phyloP scores from a whole-genome alignment of 805 yeast genomes.

The Metschnikowia reukaufii region DNA sequence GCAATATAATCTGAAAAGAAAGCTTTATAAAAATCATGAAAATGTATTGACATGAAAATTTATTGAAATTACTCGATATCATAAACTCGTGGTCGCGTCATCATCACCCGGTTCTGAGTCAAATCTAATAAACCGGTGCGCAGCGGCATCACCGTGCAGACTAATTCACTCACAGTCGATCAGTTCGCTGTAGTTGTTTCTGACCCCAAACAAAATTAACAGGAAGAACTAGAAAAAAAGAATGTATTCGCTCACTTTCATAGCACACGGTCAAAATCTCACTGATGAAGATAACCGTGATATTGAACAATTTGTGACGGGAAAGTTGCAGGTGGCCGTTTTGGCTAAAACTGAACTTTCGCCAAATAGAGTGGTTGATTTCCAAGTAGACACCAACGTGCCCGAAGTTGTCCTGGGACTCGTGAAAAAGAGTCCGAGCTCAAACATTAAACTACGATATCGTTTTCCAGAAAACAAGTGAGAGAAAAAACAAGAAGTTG shows the following conservation, averaged over 20 bases:
- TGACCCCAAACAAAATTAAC: no score
- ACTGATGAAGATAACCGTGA: slow-evolving; percentile 9
- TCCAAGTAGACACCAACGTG: slow-evolving; percentile 14
- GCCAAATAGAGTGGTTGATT: slow-evolving; percentile 21
- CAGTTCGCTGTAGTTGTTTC: no score
- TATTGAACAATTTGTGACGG: slow-evolving; percentile 14
- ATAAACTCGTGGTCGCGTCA: neutral
- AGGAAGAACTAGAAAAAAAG: neutral
- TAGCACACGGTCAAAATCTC: slow-evolving; percentile 17
- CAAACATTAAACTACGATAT: slow-evolving; percentile 26
- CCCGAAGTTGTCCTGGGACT: slow-evolving; percentile 16
- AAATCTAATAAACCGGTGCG: slow-evolving; percentile 4
- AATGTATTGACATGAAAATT: no score
- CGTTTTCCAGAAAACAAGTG: slow-evolving; percentile 28
- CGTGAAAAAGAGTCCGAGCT: slow-evolving; percentile 14
- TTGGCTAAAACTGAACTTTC: slow-evolving; percentile 18
- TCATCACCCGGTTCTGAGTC: neutral
- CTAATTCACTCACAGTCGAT: neutral
- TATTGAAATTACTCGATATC: no score
- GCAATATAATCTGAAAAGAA: neutral
- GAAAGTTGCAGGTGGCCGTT: slow-evolving; percentile 13
- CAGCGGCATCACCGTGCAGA: slow-evolving; percentile 4
- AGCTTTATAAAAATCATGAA: neutral
- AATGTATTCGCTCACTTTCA: slow-evolving; percentile 20
- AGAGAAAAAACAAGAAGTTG: slow-evolving; percentile 47